A percentile compares a stretch with the other conserved stretches of the same genome.
Evolutionary conservation across 202 grass and related monocot species (phyloP).

Genomic region (Thinopyrum obtusiflorum): DNA sequence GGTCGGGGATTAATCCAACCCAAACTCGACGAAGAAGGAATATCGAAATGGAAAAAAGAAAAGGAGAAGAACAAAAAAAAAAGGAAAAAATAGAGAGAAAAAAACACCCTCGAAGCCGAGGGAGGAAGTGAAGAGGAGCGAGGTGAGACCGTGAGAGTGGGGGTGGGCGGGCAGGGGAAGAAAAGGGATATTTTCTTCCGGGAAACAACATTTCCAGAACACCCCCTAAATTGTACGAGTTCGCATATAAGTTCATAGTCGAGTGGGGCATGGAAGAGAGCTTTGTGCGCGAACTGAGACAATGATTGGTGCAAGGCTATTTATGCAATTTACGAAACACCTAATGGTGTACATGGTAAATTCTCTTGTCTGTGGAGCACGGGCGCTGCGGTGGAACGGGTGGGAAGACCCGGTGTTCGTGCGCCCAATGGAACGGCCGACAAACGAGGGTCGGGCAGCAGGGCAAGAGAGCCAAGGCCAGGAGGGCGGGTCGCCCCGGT

Average conservation of each 20-base stretch:
- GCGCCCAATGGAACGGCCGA: neutral
- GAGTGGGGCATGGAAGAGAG: neutral
- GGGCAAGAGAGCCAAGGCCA: neutral
- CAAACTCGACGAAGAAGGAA: neutral
- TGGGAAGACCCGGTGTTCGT: neutral
- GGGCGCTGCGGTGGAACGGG: neutral
- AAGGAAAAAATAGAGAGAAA: neutral
- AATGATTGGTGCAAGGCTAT: neutral
- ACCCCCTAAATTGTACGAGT: fast-evolving
- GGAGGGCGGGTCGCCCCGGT: neutral
- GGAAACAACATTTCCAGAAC: fast-evolving
- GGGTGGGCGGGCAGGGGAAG: conserved; percentile 8
- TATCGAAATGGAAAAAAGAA: neutral
- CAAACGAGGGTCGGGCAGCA: neutral
- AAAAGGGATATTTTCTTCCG: conserved; percentile 47
- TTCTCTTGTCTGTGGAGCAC: neutral
- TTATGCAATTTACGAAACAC: fast-evolving
- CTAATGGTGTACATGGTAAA: neutral
- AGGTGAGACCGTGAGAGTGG: neutral
- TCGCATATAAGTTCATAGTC: fast-evolving
- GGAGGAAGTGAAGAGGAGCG: conserved; percentile 14
- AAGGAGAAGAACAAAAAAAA: conserved; percentile 5
- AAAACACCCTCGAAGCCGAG: conserved; percentile 53
- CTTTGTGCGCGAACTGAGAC: neutral
- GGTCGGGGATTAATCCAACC: conserved; percentile 26